Evolutionary conservation across 1,139 yeast genomes (phyloP), one percentile per base, ranked within the genome.

Genomic region (Candida tropicalis): DNA sequence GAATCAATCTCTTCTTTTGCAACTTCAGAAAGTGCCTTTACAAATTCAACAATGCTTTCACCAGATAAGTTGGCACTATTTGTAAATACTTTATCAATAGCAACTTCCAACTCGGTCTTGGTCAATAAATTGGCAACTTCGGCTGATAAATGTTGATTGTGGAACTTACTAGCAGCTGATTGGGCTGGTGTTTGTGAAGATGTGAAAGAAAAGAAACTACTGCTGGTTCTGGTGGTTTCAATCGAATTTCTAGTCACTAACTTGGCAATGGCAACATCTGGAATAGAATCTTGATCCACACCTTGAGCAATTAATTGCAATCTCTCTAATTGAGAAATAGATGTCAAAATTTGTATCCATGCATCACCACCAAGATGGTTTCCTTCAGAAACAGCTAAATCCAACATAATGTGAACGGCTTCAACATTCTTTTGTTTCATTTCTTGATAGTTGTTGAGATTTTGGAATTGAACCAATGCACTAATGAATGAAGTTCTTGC

Each of bases 1-100:
- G 95, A 86, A 53, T 87, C 91, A 47, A 93, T 89, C 62, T 95
- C 99, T 57, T 91, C 98, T 37, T 82, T 70, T 0, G 97, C 87
- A 18, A 95, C 97, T 48, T 82, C 87, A 6, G 95, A 82, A 49
- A 95, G 72, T 0, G 98, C 96, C 43, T 75, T 81, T 34, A 95
- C 96, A 66, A 95, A 93, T 46, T 83, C 86, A 41, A 87, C 82
- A 46, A 95, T 93, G 9, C 93, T 95, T 40, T 80, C 84, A 45
- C 97, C 97, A 22, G 84, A 76, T 49, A 95, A 76, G 41, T 79
- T 79, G 2, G 93, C 80, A 59, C 96, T 87, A 57, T 86, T 87
- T 1, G 95, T 82, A 58, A 89, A 93, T 2, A 95, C 85, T 57
- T 81, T 84, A 62, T 95, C 99, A 62, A 90, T 85, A 1, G 89